Percentiles rank a stretch among this genome's conserved stretches.
phyloP scores from a whole-genome alignment of 2,329 filamentous ascomycete species.

The Claviceps spartinae region DNA sequence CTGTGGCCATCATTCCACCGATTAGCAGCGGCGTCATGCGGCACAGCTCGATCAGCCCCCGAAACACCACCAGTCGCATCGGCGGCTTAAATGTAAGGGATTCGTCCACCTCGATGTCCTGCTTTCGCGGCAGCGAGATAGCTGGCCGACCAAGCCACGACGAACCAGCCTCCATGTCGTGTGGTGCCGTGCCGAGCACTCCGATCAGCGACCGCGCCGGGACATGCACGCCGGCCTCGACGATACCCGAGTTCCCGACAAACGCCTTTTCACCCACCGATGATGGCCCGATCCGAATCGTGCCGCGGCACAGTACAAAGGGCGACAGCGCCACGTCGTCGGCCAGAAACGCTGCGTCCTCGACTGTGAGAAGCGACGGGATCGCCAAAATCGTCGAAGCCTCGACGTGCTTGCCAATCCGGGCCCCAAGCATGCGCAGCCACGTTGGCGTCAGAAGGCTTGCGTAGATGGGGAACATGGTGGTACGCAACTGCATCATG shows the following conservation, averaged over 20 bases:
- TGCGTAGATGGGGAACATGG: conserved; percentile 11
- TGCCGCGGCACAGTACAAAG: conserved; percentile 7
- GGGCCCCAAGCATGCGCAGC: conserved; percentile 9
- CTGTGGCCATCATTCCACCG: conserved; percentile 1
- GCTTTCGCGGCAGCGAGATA: conserved; percentile 9
- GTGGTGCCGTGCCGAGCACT: conserved; percentile 9
- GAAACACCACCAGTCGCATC: conserved; percentile 4
- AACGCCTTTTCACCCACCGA: conserved; percentile 8
- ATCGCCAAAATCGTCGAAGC: conserved; percentile 9
- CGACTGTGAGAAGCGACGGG: conserved; percentile 9
- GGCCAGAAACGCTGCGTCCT: conserved; percentile 11
- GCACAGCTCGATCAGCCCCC: conserved; percentile 9
- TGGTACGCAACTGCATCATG: conserved; percentile 7
- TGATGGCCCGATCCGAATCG: conserved; percentile 6
- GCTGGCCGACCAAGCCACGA: conserved; percentile 12
- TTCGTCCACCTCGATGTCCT: conserved; percentile 7
- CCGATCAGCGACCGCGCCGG: conserved; percentile 9
- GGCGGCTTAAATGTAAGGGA: conserved; percentile 10
- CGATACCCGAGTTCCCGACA: conserved; percentile 12
- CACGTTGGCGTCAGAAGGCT: conserved; percentile 11
- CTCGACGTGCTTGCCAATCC: conserved; percentile 10
- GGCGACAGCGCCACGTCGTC: conserved; percentile 11
- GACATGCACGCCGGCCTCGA: conserved; percentile 7
- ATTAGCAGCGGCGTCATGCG: conserved; percentile 9
- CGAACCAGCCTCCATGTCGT: conserved; percentile 8